Evolutionary conservation across 2,329 filamentous ascomycete genomes (phyloP).

Genomic region (Raffaelea albimanens): DNA sequence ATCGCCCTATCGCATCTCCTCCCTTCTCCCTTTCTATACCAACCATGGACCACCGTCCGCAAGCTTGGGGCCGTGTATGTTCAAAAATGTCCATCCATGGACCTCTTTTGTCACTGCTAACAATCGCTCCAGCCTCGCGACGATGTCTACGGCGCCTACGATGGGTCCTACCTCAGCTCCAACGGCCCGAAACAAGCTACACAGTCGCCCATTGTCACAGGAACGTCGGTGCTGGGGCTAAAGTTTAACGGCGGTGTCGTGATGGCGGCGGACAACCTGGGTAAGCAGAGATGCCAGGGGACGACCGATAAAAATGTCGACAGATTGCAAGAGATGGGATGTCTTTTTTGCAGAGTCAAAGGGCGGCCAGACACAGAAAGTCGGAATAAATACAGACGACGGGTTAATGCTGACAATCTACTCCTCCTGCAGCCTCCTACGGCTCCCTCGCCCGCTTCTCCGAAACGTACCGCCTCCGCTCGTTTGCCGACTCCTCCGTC

Average conservation of each 20-base stretch:
- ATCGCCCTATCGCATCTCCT: neutral
- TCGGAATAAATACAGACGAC: neutral
- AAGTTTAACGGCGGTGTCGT: constrained; percentile 97
- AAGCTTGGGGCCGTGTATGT: constrained; percentile 64
- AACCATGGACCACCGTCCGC: constrained; percentile 61
- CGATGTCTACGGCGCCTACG: constrained; percentile 92
- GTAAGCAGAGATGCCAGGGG: constrained; percentile 42
- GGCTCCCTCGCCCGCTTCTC: constrained; percentile 94
- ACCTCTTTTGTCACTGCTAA: constrained; percentile 11
- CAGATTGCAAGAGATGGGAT: too few species aligned
- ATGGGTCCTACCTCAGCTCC: constrained; percentile 70
- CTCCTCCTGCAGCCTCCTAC: constrained; percentile 69
- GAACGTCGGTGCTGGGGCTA: constrained; percentile 87
- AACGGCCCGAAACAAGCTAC: constrained; percentile 73
- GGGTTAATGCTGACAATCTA: constrained; percentile 1
- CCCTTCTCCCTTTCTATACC: neutral
- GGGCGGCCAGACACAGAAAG: neutral
- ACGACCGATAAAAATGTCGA: neutral
- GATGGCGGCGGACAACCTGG: constrained; percentile 93
- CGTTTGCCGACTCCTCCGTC: constrained; percentile 74
- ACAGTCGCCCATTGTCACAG: constrained; percentile 87
- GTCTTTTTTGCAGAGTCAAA: constrained; percentile 1
- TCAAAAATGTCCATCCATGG: constrained; percentile 5
- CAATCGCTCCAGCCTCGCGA: constrained; percentile 67
- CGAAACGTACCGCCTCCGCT: constrained; percentile 88